Percentiles rank a stretch among this genome's conserved stretches.
Evolutionary conservation across 2,329 filamentous ascomycete species (phyloP).

Genomic region (Teratosphaeria zuluensis): DNA sequence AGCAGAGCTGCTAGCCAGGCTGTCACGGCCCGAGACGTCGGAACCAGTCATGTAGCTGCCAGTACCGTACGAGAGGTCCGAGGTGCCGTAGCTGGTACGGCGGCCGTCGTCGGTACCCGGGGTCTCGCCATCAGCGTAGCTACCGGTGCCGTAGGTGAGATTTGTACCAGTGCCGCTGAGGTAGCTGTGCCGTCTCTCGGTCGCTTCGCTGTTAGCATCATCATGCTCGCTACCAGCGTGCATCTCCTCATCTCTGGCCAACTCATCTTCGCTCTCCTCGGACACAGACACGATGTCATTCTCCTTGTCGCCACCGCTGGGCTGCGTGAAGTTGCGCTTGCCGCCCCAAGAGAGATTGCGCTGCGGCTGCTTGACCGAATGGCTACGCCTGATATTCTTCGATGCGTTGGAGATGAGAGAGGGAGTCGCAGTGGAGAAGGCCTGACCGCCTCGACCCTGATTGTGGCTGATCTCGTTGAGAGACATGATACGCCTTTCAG

Average conservation of each 20-base stretch:
- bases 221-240: conserved; percentile 9
- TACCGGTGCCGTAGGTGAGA: conserved; percentile 23
- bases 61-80: conserved; percentile 38
- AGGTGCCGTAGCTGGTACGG: conserved; percentile 33
- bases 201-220: conserved; percentile 18
- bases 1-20: conserved; percentile 14
- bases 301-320: conserved; percentile 33
- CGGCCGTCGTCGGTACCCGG: conserved; percentile 18
- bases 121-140: conserved; percentile 15
- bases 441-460: conserved; percentile 35
- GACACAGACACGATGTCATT: conserved; percentile 31
- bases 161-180: conserved; percentile 12
- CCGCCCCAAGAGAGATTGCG: conserved; percentile 25
- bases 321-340: conserved; percentile 20
- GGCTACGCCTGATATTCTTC: conserved; percentile 25
- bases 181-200: conserved; percentile 21
- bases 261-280: conserved; percentile 28
- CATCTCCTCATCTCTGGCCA: conserved; percentile 10
- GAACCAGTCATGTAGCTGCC: conserved; percentile 42
- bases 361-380: conserved; percentile 25
- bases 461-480: conserved; percentile 84
- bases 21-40: conserved; percentile 36
- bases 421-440: conserved; percentile 16
- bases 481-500: conserved; percentile 68
- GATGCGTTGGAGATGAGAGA: conserved; percentile 16